Percentiles rank a stretch among this genome's conserved stretches.
Evolutionary conservation across 1,284 basidiomycete species (phyloP).

Genomic region (Cryptococcus depauperatus): DNA sequence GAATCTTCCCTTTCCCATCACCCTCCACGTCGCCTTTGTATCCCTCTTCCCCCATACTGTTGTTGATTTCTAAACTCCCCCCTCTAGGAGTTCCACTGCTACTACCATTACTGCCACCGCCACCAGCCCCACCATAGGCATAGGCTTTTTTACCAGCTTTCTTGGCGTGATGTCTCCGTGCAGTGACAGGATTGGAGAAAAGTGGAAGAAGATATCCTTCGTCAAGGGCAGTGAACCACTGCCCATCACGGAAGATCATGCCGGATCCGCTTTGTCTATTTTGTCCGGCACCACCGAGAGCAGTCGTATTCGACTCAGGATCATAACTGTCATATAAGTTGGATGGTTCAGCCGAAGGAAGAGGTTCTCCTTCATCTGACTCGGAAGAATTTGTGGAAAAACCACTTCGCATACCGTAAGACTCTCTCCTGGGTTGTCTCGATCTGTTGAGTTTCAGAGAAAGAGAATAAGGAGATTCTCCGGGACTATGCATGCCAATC

Average conservation of each 20-base stretch:
- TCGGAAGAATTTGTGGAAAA: conserved; percentile 46
- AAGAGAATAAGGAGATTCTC: conserved; percentile 20
- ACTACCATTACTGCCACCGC: conserved; percentile 15
- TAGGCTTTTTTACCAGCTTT: conserved; percentile 46
- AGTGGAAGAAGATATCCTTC: conserved; percentile 89
- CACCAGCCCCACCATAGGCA: neutral
- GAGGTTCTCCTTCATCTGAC: conserved; percentile 64
- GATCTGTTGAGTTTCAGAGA: neutral
- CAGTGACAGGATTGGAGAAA: conserved; percentile 89
- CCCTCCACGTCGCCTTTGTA: conserved; percentile 31
- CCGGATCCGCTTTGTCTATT: conserved; percentile 21
- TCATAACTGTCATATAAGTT: conserved; percentile 39
- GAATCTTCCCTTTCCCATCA: conserved; percentile 41
- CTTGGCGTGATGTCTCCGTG: conserved; percentile 74
- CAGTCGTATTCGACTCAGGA: conserved; percentile 9
- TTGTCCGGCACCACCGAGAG: conserved; percentile 48
- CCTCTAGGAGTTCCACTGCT: conserved; percentile 24
- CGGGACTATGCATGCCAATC: conserved; percentile 26
- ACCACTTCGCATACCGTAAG: conserved; percentile 21
- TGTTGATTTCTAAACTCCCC: conserved; percentile 28
- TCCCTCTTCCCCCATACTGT: conserved; percentile 18
- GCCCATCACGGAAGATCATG: conserved; percentile 53
- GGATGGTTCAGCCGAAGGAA: conserved; percentile 51
- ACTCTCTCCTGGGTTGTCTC: neutral
- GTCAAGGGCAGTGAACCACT: conserved; percentile 95